Evolutionary conservation across 2,329 filamentous ascomycete genomes (phyloP), one percentile per base, ranked within the genome.

Genomic region (Colletotrichum sp.): DNA sequence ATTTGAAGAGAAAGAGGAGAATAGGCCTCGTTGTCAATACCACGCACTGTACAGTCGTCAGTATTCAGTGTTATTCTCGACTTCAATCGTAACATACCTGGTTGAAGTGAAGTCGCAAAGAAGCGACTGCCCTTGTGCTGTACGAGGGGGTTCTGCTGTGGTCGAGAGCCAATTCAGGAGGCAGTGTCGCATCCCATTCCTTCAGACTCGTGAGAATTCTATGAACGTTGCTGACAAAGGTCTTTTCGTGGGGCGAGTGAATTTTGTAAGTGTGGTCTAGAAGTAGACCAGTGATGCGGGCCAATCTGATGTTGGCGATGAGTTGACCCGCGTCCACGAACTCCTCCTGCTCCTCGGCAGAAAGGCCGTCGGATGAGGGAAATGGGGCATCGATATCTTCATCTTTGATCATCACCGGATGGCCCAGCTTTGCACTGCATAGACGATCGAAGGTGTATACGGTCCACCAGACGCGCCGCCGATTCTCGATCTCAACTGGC

Each of bases 401-500:
- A 9, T 83, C 82, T 12, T 79, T 69, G 0, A 83, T 67, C 0
- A 78, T 79, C 12, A 83, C 78, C 1, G 82, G 82, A 13, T 83
- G 82, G 0, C 82, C 82, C 1, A 83, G 78, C 39, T 83, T 83
- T 0, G 82, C 82, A 2, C 80, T 80, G 0, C 81, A 82, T 69
- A 82, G 82, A 1, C 82, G 79, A 27, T 83, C 82, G 44, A 83
- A 82, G 62, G 82, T 82, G 74, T 83, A 83, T 0, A 83, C 70
- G 0, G 82, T 80, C 82, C 82, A 83, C 82, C 82, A 83, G 5
- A 80, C 81, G 0, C 82, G 76, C 3, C 90, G 85, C 12, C 89
- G 85, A 73, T 87, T 87, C 71, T 91, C 89, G 52, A 86, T 81
- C 1, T 82, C 81, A n/a, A 62, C 27, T 13, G 59, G 0, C 81